Base-by-base conservation (phyloP, 345 rosid genomes). In the Pelargonium nanum region DNA sequence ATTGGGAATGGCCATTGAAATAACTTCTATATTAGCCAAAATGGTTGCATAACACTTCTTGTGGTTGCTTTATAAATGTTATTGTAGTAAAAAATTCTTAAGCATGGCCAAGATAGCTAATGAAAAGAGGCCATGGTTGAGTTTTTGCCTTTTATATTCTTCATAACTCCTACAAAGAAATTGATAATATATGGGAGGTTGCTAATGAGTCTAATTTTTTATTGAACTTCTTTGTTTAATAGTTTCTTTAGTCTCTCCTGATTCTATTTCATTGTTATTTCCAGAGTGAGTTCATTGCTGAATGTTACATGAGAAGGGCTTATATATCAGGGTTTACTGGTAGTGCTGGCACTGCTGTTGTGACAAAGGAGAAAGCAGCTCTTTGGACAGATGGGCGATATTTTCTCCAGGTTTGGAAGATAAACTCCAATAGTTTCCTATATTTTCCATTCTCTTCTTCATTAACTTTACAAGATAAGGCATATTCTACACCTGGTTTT, bases 351-450 rank as follows among this genome's bases (percentile, higher is more conserved):
- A 89, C 89, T 34, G 93, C 89, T 54, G 81, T 92, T 72, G 78
- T 92, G 64, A 89, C 96, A 6, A 92, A 80, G 74, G 95, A 87
- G 65, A 87, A 85, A 66, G 98, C 98, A 19, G 95, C 93, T 68
- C 76, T 92, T 8, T 92, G 98, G 98, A 92, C 98, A 2, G 98
- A 92, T 67, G 96, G 96, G 34, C 88, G 98, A 26, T 92, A 92
- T 66, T 92, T 92, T 85, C 96, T 92, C 68, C 98, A 89, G 98
- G 98, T 89, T 68, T 63, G 71, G n/a, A 26, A 58, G 24, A 17
- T 53, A 59, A 51, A 40, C 23, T 5, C 24, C 1, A 24, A 15
- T 34, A 45, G 24, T 57, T 59, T 23, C 5, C 19, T 57, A 53
- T 24, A 3, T 4, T 32, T 15, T 32, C 26, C 51, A 20, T 12